Evolutionary conservation across 495 filamentous ascomycete species (phyloP).

Genomic region (Neurospora sp.): DNA sequence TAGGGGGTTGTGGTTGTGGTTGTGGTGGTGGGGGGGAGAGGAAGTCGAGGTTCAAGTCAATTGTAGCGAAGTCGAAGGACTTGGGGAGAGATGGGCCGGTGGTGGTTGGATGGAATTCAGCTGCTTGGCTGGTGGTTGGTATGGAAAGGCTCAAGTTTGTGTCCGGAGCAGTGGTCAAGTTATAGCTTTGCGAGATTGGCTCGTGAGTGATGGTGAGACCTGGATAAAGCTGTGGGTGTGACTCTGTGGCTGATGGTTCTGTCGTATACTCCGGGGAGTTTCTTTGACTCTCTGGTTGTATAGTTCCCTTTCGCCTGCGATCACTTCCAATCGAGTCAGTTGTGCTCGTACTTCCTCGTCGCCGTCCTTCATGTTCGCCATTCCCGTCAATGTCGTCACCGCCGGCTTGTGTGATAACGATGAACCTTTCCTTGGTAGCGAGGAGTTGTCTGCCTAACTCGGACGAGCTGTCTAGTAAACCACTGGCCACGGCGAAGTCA

Average conservation of each 20-base stretch:
- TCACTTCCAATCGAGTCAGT: not conserved
- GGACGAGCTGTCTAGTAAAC: slow-evolving; percentile 40
- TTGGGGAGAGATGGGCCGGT: slow-evolving; percentile 15
- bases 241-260: not conserved
- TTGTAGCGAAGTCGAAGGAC: slow-evolving; percentile 24
- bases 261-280: slow-evolving; percentile 1
- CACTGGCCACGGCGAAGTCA: slow-evolving; percentile 43
- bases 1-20: not conserved
- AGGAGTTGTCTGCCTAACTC: slow-evolving; percentile 41
- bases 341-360: not conserved
- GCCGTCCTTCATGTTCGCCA: not conserved
- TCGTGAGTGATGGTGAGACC: slow-evolving; percentile 24
- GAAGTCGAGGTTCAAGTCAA: slow-evolving; percentile 10
- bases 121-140: not conserved
- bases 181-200: slow-evolving; percentile 5
- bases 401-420: slow-evolving; percentile 28
- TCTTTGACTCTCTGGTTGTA: not conserved
- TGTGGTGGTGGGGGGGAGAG: not conserved
- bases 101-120: not conserved
- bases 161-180: not conserved
- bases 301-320: not conserved
- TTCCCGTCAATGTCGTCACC: not conserved
- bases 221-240: slow-evolving; percentile 4
- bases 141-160: not conserved
- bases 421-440: slow-evolving; percentile 33